A percentile compares a stretch with the other conserved stretches of the same genome.
These are phyloP conservation scores for Sesbania bispinosa DNA, from an alignment of 306 rosid species.

Conservation along the genomic window DNA sequence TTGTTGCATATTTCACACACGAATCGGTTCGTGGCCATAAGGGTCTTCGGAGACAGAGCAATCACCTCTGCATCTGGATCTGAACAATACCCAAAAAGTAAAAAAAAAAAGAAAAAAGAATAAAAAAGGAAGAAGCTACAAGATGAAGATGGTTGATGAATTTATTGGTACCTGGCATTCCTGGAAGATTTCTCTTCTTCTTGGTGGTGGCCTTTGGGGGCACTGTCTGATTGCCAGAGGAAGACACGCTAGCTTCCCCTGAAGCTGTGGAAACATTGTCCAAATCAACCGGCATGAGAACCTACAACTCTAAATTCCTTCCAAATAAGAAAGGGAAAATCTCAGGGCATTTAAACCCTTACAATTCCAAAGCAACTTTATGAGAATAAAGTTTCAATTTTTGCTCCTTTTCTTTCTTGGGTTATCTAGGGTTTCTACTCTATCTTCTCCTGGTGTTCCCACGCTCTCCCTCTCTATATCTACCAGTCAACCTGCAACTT, in stretches of 20 bases:
- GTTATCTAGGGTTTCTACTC: conserved; percentile 36
- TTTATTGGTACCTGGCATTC: conserved; percentile 75
- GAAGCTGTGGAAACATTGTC: conserved; percentile 78
- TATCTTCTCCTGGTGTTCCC: not conserved
- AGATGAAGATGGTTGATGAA: not conserved
- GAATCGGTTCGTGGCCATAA: conserved; percentile 81
- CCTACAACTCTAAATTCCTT: not conserved
- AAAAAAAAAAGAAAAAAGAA: not conserved
- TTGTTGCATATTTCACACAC: conserved; percentile 92
- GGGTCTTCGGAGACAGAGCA: conserved; percentile 82
- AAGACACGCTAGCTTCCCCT: conserved; percentile 80
- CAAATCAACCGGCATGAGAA: conserved; percentile 61
- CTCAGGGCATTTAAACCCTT: conserved; percentile 40
- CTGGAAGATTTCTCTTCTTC: conserved; percentile 84
- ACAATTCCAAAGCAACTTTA: conserved; percentile 35
- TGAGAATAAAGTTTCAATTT: conserved; percentile 27
- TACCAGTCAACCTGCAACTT: conserved; percentile 58
- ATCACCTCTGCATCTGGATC: conserved; percentile 98
- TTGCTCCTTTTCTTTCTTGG: not conserved
- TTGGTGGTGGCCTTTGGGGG: conserved; percentile 52
- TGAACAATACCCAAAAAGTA: conserved; percentile 14
- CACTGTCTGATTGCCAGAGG: conserved; percentile 54
- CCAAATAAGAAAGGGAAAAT: conserved; percentile 22
- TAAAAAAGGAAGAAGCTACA: not conserved
- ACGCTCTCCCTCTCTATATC: conserved; percentile 35